Evolutionary conservation across 345 rosid species (phyloP).

Genomic region (Citrus mangshanensis): DNA sequence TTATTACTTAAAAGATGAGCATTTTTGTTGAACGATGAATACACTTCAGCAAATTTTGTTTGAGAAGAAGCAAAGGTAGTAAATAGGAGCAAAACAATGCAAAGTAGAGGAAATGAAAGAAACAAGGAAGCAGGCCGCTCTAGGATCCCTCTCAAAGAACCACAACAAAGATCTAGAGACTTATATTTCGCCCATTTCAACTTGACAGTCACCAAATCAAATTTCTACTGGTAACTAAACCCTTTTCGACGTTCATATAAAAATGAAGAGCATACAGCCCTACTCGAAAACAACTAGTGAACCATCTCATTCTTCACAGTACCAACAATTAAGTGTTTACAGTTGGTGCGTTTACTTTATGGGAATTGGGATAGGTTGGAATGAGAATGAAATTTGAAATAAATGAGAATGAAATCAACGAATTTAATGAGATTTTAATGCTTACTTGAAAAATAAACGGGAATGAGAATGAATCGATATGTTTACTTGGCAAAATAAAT

Average conservation of each 20-base stretch:
- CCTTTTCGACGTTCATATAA: slow-evolving; percentile 33
- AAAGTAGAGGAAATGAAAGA: slow-evolving; percentile 50
- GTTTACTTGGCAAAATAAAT: no score
- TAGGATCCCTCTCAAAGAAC: slow-evolving; percentile 54
- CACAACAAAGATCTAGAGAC: slow-evolving; percentile 56
- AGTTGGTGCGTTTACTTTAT: no score
- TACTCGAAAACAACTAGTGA: slow-evolving; percentile 23
- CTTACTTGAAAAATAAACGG: no score
- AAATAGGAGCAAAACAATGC: slow-evolving; percentile 41
- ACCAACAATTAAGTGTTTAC: neutral
- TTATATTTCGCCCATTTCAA: slow-evolving; percentile 86
- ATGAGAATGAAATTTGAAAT: no score
- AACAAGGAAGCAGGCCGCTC: slow-evolving; percentile 54
- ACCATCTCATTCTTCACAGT: slow-evolving; percentile 26
- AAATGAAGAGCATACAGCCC: slow-evolving; percentile 13
- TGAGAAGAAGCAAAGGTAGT: slow-evolving; percentile 23
- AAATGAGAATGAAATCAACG: no score
- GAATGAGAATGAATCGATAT: no score
- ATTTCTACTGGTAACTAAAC: slow-evolving; percentile 45
- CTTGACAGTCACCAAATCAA: slow-evolving; percentile 63
- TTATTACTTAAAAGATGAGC: no score
- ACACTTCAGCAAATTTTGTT: no score
- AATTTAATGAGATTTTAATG: no score
- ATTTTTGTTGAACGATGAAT: no score
- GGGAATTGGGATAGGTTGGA: no score